Conservation (phyloP, 176 grass and related monocot genomes). For the Areca catechu region DNA sequence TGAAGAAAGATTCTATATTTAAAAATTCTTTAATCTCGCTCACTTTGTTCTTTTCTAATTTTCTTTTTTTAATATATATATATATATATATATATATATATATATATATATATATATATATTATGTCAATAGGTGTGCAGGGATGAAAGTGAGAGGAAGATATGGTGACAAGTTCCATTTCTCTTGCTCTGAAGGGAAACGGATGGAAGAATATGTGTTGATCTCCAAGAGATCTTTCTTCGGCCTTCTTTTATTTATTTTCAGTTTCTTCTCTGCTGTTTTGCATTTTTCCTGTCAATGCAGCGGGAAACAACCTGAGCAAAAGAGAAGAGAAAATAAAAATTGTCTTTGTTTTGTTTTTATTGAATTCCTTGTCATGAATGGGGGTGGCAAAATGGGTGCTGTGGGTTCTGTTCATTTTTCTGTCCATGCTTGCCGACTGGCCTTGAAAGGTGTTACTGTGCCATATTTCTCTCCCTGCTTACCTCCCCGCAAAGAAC, state of each 20-base stretch:
- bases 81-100: too few relatives aligned
- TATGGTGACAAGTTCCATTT: constrained; percentile 25
- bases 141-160: constrained; percentile 38
- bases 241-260: constrained; percentile 8
- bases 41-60: not conserved
- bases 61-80: too few relatives aligned
- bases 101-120: too few relatives aligned
- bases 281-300: constrained; percentile 37
- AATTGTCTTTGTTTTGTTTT: constrained; percentile 5
- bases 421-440: not conserved
- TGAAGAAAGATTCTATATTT: not conserved
- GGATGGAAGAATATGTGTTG: constrained; percentile 5
- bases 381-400: constrained; percentile 30
- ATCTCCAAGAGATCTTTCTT: constrained; percentile 37
- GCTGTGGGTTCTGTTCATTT: constrained; percentile 8
- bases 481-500: not conserved
- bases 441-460: constrained; percentile 4
- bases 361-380: constrained; percentile 26
- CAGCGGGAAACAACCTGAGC: constrained; percentile 49
- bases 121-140: constrained; percentile 30
- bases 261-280: not conserved
- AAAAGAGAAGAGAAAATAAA: constrained; percentile 18
- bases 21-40: not conserved
- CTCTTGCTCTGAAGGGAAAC: constrained; percentile 5
- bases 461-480: not conserved